phyloP scores from a whole-genome alignment of 345 rosid genomes.

The Schrenkiella parvula region DNA sequence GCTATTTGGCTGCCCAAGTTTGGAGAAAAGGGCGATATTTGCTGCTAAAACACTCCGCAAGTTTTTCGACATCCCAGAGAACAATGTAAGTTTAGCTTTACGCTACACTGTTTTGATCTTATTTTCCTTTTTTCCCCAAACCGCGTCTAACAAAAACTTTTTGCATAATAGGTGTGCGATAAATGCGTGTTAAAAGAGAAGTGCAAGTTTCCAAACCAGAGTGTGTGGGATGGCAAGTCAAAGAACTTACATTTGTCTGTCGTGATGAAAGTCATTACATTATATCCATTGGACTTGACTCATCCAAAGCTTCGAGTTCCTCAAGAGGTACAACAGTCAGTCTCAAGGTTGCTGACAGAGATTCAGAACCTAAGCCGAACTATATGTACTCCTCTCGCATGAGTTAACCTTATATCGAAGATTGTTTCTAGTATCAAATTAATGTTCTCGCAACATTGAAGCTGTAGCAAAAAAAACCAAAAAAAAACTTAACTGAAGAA shows the following conservation, averaged over 20 bases:
- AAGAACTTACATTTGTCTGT: slow-evolving; percentile 44
- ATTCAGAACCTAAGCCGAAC: slow-evolving; percentile 51
- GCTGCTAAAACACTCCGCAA: slow-evolving; percentile 72
- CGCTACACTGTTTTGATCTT: slow-evolving; percentile 6
- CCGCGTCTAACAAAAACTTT: background rate
- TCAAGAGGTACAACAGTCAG: slow-evolving; percentile 51
- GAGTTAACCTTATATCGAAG: slow-evolving; percentile 1
- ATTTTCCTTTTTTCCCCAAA: background rate
- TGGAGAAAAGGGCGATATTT: slow-evolving; percentile 40
- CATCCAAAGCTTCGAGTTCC: slow-evolving; percentile 49
- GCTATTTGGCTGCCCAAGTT: slow-evolving; percentile 70
- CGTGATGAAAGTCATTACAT: slow-evolving; percentile 55
- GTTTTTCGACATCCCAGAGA: slow-evolving; percentile 59
- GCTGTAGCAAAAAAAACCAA: background rate
- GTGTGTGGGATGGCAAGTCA: slow-evolving; percentile 41
- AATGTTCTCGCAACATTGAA: background rate
- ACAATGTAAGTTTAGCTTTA: slow-evolving; percentile 43
- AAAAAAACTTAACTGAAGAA: background rate
- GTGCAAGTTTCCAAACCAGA: slow-evolving; percentile 59
- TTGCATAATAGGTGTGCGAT: slow-evolving; percentile 57
- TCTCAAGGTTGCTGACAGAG: slow-evolving; percentile 45
- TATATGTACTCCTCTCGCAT: slow-evolving; percentile 29
- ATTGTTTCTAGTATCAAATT: slow-evolving; percentile 4
- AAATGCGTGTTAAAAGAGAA: slow-evolving; percentile 54
- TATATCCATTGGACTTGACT: slow-evolving; percentile 53